A percentile compares a stretch with the other conserved stretches of the same genome.
Evolutionary conservation across 192 early-diverging fungal species (phyloP).

Genomic region (Lunasporangiospora selenospora): DNA sequence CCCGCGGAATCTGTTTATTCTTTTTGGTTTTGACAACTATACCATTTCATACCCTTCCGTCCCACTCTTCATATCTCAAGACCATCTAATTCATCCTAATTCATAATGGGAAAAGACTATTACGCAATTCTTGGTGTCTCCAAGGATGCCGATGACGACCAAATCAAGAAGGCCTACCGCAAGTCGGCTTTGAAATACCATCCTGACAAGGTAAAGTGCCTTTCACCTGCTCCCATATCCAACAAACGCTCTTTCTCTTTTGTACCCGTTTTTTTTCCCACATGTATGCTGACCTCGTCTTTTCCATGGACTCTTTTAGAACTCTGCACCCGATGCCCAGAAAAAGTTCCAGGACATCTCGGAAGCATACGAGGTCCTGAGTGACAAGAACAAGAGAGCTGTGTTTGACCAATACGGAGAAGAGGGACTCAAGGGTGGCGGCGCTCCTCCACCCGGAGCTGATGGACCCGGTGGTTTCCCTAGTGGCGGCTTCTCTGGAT

Average conservation of each 20-base stretch:
- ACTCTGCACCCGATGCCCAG: constrained; percentile 58
- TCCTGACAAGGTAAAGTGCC: constrained; percentile 59
- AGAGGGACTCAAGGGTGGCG: constrained; percentile 88
- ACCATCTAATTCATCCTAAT: neutral
- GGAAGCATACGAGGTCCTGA: constrained; percentile 96
- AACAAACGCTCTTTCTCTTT: too few species aligned
- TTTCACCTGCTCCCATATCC: neutral
- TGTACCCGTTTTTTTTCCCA: too few species aligned
- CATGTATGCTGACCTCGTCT: neutral
- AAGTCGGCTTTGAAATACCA: constrained; percentile 78
- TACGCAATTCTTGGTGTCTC: constrained; percentile 75
- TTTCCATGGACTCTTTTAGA: neutral
- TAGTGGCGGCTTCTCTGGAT: constrained; percentile 61
- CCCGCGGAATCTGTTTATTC: neutral
- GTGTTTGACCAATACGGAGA: constrained; percentile 97
- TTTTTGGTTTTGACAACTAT: neutral
- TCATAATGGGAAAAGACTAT: constrained; percentile 53
- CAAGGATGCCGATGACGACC: constrained; percentile 63
- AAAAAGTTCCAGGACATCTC: constrained; percentile 96
- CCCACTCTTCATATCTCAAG: neutral
- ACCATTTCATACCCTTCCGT: neutral
- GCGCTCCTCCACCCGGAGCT: constrained; percentile 57
- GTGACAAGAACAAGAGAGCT: constrained; percentile 91
- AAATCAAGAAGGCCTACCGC: constrained; percentile 78
- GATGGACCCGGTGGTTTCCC: constrained; percentile 59